Evolutionary conservation across 2,329 filamentous ascomycete species (phyloP).

Genomic region (Bipolaris bicolor): DNA sequence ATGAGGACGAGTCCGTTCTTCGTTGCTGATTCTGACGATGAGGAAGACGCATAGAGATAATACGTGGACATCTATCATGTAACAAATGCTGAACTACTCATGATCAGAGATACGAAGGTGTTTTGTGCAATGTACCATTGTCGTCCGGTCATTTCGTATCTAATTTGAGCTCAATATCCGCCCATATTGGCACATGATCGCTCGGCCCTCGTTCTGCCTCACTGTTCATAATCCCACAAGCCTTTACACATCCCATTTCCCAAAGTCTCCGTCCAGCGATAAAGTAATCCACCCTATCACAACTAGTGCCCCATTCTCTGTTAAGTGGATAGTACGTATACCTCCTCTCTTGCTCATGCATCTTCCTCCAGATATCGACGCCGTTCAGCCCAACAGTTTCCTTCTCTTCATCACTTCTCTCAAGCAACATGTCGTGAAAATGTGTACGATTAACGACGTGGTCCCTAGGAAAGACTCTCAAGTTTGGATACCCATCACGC

Average conservation of each 20-base stretch:
- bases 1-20: conserved; percentile 38
- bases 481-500: conserved; percentile 56
- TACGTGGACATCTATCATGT: background rate
- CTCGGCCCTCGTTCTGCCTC: conserved; percentile 57
- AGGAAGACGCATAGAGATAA: background rate
- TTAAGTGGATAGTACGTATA: conserved; percentile 59
- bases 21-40: conserved; percentile 11
- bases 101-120: background rate
- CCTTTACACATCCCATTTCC: conserved; percentile 46
- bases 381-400: conserved; percentile 29
- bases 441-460: conserved; percentile 60
- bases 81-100: background rate
- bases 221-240: conserved; percentile 52
- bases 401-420: conserved; percentile 8
- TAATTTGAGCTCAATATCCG: conserved; percentile 30
- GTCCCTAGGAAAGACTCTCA: conserved; percentile 54
- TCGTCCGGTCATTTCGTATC: background rate
- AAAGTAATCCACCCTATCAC: conserved; percentile 61
- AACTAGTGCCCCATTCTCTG: conserved; percentile 56
- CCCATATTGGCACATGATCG: conserved; percentile 62
- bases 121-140: background rate
- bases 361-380: conserved; percentile 58
- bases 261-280: conserved; percentile 53
- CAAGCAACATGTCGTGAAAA: conserved; percentile 59
- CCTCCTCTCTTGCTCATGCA: conserved; percentile 51